Percentiles rank a stretch among this genome's conserved stretches.
Evolutionary conservation across 257 asterid species (phyloP).

Genomic region (Solanum raphanifolium): DNA sequence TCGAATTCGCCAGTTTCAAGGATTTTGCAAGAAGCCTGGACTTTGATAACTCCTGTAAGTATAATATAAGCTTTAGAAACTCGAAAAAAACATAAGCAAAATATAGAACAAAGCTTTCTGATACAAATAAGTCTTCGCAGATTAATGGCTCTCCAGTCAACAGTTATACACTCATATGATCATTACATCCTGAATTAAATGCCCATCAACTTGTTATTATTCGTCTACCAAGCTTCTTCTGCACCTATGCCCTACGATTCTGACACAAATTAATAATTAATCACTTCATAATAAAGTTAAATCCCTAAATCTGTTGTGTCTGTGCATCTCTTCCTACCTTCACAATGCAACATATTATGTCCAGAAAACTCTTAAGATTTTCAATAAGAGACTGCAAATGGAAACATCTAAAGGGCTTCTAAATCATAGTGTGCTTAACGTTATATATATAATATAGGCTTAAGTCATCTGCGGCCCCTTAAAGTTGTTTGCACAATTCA

Average conservation of each 20-base stretch:
- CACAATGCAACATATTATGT: not conserved
- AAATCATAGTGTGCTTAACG: not conserved
- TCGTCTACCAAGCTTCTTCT: not conserved
- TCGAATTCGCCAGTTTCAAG: conserved; percentile 38
- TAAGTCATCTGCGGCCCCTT: no score
- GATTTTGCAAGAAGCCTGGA: conserved; percentile 34
- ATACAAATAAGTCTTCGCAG: not conserved
- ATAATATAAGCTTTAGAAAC: not conserved
- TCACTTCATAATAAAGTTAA: not conserved
- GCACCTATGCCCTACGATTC: not conserved
- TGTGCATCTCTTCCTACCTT: not conserved
- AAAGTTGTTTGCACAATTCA: no score
- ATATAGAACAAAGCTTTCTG: not conserved
- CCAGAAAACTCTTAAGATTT: not conserved
- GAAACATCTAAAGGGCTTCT: not conserved
- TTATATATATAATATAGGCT: not conserved
- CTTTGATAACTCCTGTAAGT: conserved; percentile 59
- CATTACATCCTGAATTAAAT: not conserved
- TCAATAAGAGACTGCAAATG: not conserved
- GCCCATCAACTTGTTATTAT: not conserved
- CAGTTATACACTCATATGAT: not conserved
- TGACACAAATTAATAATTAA: not conserved
- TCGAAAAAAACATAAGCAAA: not conserved
- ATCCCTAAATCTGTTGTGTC: not conserved
- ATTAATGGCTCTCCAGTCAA: not conserved